A percentile compares a stretch with the other conserved stretches of the same genome.
These are phyloP conservation scores for Alectoria sarmentosa DNA, from an alignment of 495 filamentous ascomycete species.

Conservation along the genomic window DNA sequence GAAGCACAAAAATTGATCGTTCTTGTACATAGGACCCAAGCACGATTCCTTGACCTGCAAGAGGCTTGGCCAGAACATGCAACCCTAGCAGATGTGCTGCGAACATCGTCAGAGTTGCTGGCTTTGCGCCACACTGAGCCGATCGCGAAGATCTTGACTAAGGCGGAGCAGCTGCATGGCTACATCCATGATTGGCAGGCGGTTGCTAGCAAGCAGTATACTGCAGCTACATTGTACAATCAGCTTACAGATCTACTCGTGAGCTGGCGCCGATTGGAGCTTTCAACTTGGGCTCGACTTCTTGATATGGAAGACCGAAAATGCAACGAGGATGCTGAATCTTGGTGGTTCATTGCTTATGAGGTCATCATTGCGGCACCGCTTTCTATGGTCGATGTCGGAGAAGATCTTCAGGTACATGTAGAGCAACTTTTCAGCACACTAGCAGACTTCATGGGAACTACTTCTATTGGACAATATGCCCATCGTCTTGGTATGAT, in stretches of 20 bases:
- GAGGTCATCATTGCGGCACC: conserved; percentile 76
- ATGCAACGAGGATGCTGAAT: conserved; percentile 64
- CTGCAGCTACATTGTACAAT: conserved; percentile 60
- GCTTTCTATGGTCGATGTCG: conserved; percentile 46
- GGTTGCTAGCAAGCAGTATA: conserved; percentile 75
- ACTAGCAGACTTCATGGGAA: conserved; percentile 66
- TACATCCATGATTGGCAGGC: conserved; percentile 88
- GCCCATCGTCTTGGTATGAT: conserved; percentile 62
- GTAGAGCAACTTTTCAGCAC: conserved; percentile 59
- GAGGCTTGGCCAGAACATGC: conserved; percentile 65
- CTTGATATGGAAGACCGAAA: conserved; percentile 77
- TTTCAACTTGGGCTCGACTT: conserved; percentile 86
- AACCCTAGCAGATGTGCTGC: conserved; percentile 67
- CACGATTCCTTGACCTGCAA: conserved; percentile 64
- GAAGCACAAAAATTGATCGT: conserved; percentile 65
- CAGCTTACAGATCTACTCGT: conserved; percentile 69
- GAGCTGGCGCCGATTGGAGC: conserved; percentile 80
- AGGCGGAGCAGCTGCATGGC: conserved; percentile 74
- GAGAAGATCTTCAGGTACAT: conserved; percentile 53
- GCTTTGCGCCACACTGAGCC: conserved; percentile 75
- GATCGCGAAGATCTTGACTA: conserved; percentile 73
- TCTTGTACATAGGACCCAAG: conserved; percentile 57
- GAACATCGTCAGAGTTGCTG: conserved; percentile 63
- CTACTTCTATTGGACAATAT: conserved; percentile 75
- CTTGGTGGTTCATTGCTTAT: conserved; percentile 97